Conservation (phyloP, 2,329 filamentous ascomycete genomes). For the Aphanoascus verrucosus region DNA sequence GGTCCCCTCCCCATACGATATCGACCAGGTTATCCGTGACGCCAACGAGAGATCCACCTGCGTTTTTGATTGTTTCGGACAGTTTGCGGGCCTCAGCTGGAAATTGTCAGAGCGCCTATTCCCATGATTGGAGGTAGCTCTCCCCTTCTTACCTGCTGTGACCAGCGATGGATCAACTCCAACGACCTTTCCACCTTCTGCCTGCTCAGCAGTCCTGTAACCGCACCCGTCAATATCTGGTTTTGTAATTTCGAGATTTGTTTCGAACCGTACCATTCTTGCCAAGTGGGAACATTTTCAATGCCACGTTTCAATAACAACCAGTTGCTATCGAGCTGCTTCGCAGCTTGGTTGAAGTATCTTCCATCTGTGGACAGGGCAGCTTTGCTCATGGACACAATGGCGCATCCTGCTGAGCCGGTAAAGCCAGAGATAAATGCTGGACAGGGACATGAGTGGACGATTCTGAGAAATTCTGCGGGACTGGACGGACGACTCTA, state of each 20-base stretch:
- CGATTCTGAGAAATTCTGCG: background rate
- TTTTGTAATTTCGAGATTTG: background rate
- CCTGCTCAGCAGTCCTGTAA: conserved; percentile 60
- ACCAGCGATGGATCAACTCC: conserved; percentile 85
- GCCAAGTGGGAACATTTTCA: conserved; percentile 91
- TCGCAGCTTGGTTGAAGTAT: conserved; percentile 93
- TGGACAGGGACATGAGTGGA: conserved; percentile 19
- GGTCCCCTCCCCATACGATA: conserved; percentile 65
- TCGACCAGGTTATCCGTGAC: conserved; percentile 82
- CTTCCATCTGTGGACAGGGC: conserved; percentile 88
- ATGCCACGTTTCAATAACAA: conserved; percentile 81
- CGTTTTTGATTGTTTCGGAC: conserved; percentile 73
- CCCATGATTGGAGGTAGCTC: conserved; percentile 8
- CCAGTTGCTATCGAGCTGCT: conserved; percentile 90
- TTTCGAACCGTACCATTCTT: conserved; percentile 62
- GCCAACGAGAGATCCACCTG: conserved; percentile 63
- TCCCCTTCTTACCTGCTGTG: conserved; percentile 46
- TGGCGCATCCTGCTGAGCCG: conserved; percentile 85
- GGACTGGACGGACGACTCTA: conserved; percentile 17
- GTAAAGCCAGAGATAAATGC: conserved; percentile 90
- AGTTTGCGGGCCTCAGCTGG: conserved; percentile 60
- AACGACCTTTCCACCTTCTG: conserved; percentile 75
- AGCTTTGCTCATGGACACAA: conserved; percentile 76
- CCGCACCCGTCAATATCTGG: conserved; percentile 9
- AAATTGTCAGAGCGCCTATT: background rate